A percentile compares a stretch with the other conserved stretches of the same genome.
Evolutionary conservation across 2,329 filamentous ascomycete species (phyloP).

Genomic region (Capronia coronata): DNA sequence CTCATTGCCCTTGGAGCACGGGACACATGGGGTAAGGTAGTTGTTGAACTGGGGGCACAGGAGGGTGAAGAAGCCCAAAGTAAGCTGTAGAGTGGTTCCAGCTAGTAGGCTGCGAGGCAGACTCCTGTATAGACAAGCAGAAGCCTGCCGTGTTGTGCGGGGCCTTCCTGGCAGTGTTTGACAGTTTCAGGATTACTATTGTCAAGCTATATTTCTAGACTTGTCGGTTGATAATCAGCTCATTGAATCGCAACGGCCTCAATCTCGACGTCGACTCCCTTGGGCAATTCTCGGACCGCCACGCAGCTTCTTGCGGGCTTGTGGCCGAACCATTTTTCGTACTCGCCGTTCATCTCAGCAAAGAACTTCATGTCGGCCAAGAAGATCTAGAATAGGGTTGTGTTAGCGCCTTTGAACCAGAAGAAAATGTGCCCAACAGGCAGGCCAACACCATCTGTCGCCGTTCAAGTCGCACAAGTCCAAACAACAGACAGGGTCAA

Average conservation of each 20-base stretch:
- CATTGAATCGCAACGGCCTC: slow-evolving; percentile 55
- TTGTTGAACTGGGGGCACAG: slow-evolving; percentile 72
- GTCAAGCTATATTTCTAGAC: too few species aligned
- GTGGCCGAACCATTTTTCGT: slow-evolving; percentile 62
- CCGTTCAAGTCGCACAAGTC: too few species aligned
- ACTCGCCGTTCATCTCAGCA: slow-evolving; percentile 68
- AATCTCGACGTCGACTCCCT: slow-evolving; percentile 58
- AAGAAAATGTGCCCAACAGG: too few species aligned
- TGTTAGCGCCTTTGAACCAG: too few species aligned
- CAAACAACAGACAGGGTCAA: slow-evolving; percentile 5
- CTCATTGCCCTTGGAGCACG: slow-evolving; percentile 69
- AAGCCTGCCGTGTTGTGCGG: too few species aligned
- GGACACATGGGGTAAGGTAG: slow-evolving; percentile 93
- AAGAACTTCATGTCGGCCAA: slow-evolving; percentile 88
- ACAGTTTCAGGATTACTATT: too few species aligned
- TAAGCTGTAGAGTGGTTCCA: slow-evolving; percentile 34
- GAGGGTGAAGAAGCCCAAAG: slow-evolving; percentile 49
- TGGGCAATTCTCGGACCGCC: slow-evolving; percentile 57
- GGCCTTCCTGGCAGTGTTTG: too few species aligned
- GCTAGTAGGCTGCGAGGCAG: too few species aligned
- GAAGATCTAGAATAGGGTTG: slow-evolving; percentile 55
- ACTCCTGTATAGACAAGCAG: too few species aligned
- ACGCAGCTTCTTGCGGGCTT: slow-evolving; percentile 60
- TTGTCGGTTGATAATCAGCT: slow-evolving; percentile 9
- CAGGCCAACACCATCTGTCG: too few species aligned